Base-by-base conservation (phyloP, 345 rosid genomes). In the Passiflora organensis region DNA sequence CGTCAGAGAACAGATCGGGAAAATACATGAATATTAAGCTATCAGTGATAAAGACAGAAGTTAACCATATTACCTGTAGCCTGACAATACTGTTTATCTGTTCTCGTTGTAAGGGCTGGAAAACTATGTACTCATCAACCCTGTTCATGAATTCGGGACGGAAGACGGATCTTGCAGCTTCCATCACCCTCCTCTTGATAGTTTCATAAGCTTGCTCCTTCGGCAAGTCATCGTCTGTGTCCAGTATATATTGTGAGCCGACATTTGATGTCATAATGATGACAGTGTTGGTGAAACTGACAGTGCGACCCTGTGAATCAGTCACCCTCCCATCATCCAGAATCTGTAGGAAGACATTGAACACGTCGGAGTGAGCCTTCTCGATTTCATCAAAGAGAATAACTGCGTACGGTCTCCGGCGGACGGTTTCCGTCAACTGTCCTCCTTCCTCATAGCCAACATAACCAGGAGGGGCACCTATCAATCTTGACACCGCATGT, bases 371-470 rank as follows among this genome's bases (percentile, higher is more conserved):
- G 41, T 94, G 99, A 23, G 97, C 99, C 68, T 94, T 94, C 80
- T 94, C 99, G 47, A 94, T 89, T 81, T 94, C 99, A 50, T 94
- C 99, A 6, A 94, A 89, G 54, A 94, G 95, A 59, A 94, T 94
- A 2, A 94, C 96, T 16, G 96, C 80, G 74, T 89, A 94, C 2
- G 97, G 99, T 68, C 99, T 79, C 59, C 99, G 69, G 12, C 99
- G 83, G 61, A 94, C 95, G 1, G 77, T 82, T 71, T 94, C 99
- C 0, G 97, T 89, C 61, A 94, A 65, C 55, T 94, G 99, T 11
- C 97, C 99, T 56, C 99, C 99, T 70, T 89, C 99, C 73, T 94
- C 99, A 15, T 94, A 89, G 15, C 99, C 97, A 17, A 89, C 93
- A 51, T 89, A 94, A 53, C 99, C 99, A 1, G 99, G 99, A 45